phyloP scores from a whole-genome alignment of 2,329 filamentous ascomycete genomes.

The Scortechinia acanthostroma region DNA sequence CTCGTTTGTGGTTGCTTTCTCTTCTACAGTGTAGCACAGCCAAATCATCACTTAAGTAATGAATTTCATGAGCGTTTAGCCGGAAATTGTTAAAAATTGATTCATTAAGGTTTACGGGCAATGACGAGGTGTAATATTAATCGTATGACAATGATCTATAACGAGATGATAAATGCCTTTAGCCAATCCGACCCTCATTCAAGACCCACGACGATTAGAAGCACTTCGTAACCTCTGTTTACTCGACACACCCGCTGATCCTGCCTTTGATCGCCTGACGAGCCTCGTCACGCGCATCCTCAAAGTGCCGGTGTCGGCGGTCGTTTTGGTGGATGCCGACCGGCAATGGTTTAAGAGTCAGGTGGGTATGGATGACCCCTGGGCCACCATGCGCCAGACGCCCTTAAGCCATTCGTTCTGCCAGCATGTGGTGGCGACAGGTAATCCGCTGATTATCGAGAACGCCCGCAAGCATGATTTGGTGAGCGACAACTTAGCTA shows the following conservation, averaged over 20 bases:
- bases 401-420: constrained; percentile 11
- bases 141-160: no score
- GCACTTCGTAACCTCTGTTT: background rate
- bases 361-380: constrained; percentile 5
- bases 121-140: no score
- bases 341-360: background rate
- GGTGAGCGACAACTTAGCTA: background rate
- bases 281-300: background rate
- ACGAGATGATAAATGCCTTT: no score
- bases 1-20: no score
- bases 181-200: no score
- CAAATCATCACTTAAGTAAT: no score
- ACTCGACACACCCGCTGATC: background rate
- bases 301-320: background rate
- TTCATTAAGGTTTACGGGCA: no score
- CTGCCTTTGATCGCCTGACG: background rate
- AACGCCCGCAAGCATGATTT: no score
- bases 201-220: background rate
- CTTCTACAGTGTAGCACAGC: no score
- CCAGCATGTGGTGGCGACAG: background rate
- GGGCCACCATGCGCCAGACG: constrained; percentile 4
- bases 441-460: background rate
- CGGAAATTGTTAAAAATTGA: no score
- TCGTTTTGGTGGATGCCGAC: background rate
- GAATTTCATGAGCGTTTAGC: no score